Base-by-base conservation (phyloP, 495 filamentous ascomycete genomes). In the Viridothelium virens region DNA sequence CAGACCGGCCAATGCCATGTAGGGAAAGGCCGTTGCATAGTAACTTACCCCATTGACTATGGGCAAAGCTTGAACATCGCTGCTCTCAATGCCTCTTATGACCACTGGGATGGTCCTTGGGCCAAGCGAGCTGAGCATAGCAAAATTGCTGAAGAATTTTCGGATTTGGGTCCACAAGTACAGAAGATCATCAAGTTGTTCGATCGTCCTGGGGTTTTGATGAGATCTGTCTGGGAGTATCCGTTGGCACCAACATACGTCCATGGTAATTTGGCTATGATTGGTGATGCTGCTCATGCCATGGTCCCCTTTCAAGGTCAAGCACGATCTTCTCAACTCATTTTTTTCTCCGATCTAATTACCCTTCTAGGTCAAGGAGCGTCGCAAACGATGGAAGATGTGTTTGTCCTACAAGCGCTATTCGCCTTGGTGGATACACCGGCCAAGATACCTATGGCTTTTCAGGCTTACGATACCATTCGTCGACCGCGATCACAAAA, bases 221-320 rank as follows among this genome's bases (percentile, higher is more conserved):
- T 46, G 38, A 68, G 66, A 67, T 65, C 65, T 14, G 63, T 63
- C n/a, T 63, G 2, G 73, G 69, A 71, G 44, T 67, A 71, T 41
- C 63, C 65, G 33, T 63, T 61, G 14, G 66, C 66, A 2, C 66
- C 66, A 14, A 65, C 38, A 2, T 71, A 68, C 64, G 63, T 11
- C 66, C 63, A 53, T 14, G 69, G 69, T 25, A 11, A 47, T 9
- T 63, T 71, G 16, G 63, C 38, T 12, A 71, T 71, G 66, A 63
- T 68, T 48, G 69, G 69, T 34, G 69, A 71, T 50, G 66, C 69
- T 16, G 69, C 69, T 9, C 69, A 71, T 62, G 66, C 66, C 10
- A 61, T 37, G 7, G 56, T 65, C 38, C 69, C 69, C 2, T 71
- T 71, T 39, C 64, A 65, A 6, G 69, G 69, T 12, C 25, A 25